Evolutionary conservation across 495 filamentous ascomycete genomes (phyloP), one percentile per base, ranked within the genome.

Genomic region (Cercophora newfieldiana): DNA sequence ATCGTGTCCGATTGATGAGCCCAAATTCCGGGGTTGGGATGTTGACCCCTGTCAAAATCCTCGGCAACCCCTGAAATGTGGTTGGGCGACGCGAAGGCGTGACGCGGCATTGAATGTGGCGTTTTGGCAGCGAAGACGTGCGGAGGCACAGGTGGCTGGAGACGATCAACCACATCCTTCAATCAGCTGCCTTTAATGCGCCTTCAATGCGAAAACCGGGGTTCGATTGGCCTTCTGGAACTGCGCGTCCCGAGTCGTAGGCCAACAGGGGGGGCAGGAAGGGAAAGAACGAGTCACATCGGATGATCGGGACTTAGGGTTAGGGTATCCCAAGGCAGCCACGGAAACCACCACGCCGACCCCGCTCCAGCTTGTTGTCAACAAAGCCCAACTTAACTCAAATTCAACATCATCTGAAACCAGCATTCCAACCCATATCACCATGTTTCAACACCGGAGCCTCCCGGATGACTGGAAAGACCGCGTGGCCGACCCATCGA

Each of bases 401-500:
- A n/a, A n/a, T n/a, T 44, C 37, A 44, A 44, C 37, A 44, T 14
- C 12, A 14, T 44, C 37, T 16, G 18, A 8, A 44, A 44, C 37
- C 37, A 22, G n/a, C 21, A 51, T n/a, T 6, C 50, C n/a, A 7
- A 47, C 37, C 7, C 37, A 18, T 47, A 7, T n/a, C 50, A 53
- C 19, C 2, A 53, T 53, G 50, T 53, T 22, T 7, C 7, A 8
- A n/a, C n/a, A n/a, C n/a, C n/a, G n/a, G 7, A 7, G 19, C 2
- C 50, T 29, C 26, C 26, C 26, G 14, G 26, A 58, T 3, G 26
- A 58, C 12, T 58, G 55, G 55, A 53, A 53, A 22, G 26, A 58
- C 7, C n/a, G 14, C 26, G 59, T 66, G 19, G 56, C 57, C 47
- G 56, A 66, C 55, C 64, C 57, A 6, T 37, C 51, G 30, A 47